These are phyloP conservation scores for Suillus lakei DNA, from an alignment of 768 basidiomycete species.

Conservation along the genomic window DNA sequence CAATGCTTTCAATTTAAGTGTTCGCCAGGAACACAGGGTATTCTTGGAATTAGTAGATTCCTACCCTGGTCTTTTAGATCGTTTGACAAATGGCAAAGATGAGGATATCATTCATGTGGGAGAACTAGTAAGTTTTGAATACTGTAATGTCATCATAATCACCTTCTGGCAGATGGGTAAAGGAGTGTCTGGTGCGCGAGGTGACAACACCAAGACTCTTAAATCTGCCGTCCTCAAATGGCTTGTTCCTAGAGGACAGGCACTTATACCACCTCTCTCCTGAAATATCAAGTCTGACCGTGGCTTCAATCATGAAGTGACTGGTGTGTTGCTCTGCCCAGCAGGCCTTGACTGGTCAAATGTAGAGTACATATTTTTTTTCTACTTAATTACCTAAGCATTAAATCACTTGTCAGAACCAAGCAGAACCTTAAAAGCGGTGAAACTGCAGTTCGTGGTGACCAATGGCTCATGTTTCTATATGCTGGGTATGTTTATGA, in stretches of 20 bases:
- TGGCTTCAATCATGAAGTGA: slow-evolving; percentile 29
- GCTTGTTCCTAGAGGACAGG: slow-evolving; percentile 20
- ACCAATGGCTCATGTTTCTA: slow-evolving; percentile 24
- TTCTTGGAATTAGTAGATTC: neutral
- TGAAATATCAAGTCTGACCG: slow-evolving; percentile 17
- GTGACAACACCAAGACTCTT: slow-evolving; percentile 27
- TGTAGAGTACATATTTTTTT: slow-evolving; percentile 11
- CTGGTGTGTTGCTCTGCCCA: slow-evolving; percentile 33
- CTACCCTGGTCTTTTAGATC: neutral
- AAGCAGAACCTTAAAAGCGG: slow-evolving; percentile 14
- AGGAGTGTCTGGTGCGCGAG: slow-evolving; percentile 26
- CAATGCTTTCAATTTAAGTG: neutral
- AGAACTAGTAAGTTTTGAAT: neutral
- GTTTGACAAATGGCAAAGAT: neutral
- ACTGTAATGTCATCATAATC: neutral
- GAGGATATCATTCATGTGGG: neutral
- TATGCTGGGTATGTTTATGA: slow-evolving; percentile 18
- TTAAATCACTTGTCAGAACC: neutral
- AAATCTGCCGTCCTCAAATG: slow-evolving; percentile 25
- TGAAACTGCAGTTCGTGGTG: slow-evolving; percentile 11
- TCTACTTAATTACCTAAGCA: too few species aligned
- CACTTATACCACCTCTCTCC: slow-evolving; percentile 18
- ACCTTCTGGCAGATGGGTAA: neutral
- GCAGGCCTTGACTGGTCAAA: slow-evolving; percentile 33
- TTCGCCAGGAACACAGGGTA: neutral